These are phyloP conservation scores for Dacryopinax spathularia DNA, from an alignment of 768 basidiomycete genomes.

Conservation along the genomic window DNA sequence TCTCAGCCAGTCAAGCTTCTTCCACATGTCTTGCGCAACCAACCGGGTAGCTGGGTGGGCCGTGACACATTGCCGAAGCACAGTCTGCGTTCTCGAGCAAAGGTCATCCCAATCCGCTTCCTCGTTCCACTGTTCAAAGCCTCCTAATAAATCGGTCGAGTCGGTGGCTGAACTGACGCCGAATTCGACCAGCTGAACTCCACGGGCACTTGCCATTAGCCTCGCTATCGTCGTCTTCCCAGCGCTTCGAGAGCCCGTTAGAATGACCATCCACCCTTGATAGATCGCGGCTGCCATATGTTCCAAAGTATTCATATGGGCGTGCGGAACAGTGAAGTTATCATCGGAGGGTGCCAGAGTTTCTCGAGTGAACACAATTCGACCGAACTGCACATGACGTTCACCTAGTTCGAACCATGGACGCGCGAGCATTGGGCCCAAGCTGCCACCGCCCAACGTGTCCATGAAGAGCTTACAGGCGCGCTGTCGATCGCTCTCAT, in stretches of 20 bases:
- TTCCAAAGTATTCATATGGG: constrained; percentile 53
- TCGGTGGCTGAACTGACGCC: constrained; percentile 77
- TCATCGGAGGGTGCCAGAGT: constrained; percentile 20
- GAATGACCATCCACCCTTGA: constrained; percentile 75
- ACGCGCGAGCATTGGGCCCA: constrained; percentile 27
- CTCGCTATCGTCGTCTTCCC: constrained; percentile 73
- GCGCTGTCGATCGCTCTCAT: constrained; percentile 40
- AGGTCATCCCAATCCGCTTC: not conserved
- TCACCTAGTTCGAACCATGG: constrained; percentile 21
- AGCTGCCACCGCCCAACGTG: constrained; percentile 19
- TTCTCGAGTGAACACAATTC: constrained; percentile 32
- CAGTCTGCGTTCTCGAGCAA: not conserved
- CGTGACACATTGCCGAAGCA: not conserved
- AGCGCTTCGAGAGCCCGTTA: constrained; percentile 55
- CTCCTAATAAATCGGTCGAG: constrained; percentile 84
- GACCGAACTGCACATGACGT: constrained; percentile 48
- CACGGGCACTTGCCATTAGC: constrained; percentile 53
- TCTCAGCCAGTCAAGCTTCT: not conserved
- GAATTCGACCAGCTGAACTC: constrained; percentile 55
- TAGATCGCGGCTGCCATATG: constrained; percentile 58
- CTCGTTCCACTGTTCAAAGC: constrained; percentile 48
- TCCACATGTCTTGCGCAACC: not conserved
- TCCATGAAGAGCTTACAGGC: constrained; percentile 23
- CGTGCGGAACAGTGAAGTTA: constrained; percentile 42
- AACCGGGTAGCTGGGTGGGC: not conserved